Evolutionary conservation across 2,329 filamentous ascomycete species (phyloP).

Genomic region (Tolypocladium album): DNA sequence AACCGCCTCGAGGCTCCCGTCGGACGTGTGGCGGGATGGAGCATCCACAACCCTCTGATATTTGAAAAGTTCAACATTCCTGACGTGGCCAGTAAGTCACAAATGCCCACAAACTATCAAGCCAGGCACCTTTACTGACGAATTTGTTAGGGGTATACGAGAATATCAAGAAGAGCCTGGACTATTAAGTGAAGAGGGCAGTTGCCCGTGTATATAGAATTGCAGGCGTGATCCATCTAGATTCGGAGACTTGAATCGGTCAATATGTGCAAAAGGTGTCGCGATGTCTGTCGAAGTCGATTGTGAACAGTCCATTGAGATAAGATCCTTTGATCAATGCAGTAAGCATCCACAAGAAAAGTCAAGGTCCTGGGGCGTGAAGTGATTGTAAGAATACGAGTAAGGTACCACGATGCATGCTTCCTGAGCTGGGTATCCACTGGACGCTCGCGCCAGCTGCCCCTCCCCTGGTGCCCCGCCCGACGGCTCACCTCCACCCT

Average conservation of each 20-base stretch:
- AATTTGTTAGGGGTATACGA: constrained; percentile 53
- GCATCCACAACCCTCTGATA: constrained; percentile 66
- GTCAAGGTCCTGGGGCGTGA: too few relatives aligned
- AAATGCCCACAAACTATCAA: not conserved
- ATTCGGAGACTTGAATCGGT: not conserved
- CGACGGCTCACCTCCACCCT: not conserved
- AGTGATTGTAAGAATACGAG: too few relatives aligned
- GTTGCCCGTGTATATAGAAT: not conserved
- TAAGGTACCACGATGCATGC: too few relatives aligned
- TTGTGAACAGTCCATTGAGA: not conserved
- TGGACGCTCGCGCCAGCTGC: not conserved
- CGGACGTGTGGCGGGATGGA: constrained; percentile 79
- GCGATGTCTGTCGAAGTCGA: not conserved
- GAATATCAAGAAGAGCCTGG: constrained; percentile 53
- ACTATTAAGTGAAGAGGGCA: constrained; percentile 40
- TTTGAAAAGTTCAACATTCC: constrained; percentile 78
- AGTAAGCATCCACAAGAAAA: too few relatives aligned
- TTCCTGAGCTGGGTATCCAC: not conserved
- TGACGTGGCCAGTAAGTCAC: constrained; percentile 70
- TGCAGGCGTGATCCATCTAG: not conserved
- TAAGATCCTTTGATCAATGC: not conserved
- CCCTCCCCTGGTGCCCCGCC: not conserved
- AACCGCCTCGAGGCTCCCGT: constrained; percentile 77
- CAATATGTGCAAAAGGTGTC: not conserved
- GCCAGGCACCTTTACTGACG: constrained; percentile 3